These are phyloP conservation scores for Ceriops decandra DNA, from an alignment of 345 rosid species.

Conservation along the genomic window DNA sequence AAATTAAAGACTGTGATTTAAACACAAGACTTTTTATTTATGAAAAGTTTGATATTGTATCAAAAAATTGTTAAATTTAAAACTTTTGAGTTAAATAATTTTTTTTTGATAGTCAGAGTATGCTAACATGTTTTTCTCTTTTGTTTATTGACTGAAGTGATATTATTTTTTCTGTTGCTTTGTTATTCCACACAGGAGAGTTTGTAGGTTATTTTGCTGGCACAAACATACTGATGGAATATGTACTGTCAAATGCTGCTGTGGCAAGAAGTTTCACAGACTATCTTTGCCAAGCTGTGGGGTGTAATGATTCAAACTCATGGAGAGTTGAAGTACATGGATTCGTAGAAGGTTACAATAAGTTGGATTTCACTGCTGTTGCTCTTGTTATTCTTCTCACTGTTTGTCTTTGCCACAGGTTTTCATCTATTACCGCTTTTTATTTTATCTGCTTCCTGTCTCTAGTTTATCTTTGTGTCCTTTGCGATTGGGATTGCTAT, in stretches of 20 bases:
- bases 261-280: conserved; percentile 88
- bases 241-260: conserved; percentile 87
- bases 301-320: conserved; percentile 43
- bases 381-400: conserved; percentile 83
- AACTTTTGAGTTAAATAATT: conserved; percentile 67
- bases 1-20: no score
- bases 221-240: conserved; percentile 81
- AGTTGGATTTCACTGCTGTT: conserved; percentile 81
- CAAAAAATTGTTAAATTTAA: conserved; percentile 5
- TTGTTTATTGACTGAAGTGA: conserved; percentile 12
- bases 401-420: conserved; percentile 83
- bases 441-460: no score
- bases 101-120: conserved; percentile 68
- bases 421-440: background rate
- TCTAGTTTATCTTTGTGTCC: background rate
- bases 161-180: conserved; percentile 1
- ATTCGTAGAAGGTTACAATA: conserved; percentile 55
- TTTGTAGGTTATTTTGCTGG: conserved; percentile 89
- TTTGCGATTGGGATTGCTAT: conserved; percentile 6
- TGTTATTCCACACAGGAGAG: conserved; percentile 47
- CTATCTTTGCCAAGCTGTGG: conserved; percentile 66
- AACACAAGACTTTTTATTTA: conserved; percentile 1
- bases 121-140: conserved; percentile 22
- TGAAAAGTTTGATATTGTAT: conserved; percentile 25
- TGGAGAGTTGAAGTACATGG: conserved; percentile 80